These are phyloP conservation scores for Trypanosoma lewisi DNA, from an alignment of 208 protist genomes.

Conservation along the genomic window DNA sequence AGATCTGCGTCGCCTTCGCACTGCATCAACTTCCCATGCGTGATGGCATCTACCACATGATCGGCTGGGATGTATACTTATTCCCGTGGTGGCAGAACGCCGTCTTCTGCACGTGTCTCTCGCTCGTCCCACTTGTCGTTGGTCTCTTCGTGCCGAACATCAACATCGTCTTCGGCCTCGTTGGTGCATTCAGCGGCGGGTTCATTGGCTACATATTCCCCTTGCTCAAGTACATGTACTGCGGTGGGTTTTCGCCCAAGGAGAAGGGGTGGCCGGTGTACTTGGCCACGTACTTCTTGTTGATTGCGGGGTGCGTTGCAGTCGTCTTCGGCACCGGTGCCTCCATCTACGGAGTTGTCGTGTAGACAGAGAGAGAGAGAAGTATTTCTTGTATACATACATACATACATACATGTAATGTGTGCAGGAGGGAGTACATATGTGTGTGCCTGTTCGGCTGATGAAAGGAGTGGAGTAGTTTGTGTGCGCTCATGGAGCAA, in stretches of 20 bases:
- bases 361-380: no score
- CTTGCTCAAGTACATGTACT: constrained; percentile 61
- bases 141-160: constrained; percentile 74
- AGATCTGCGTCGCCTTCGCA: constrained; percentile 29
- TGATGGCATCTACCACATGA: constrained; percentile 25
- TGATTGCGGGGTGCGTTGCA: constrained; percentile 40
- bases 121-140: constrained; percentile 33
- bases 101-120: constrained; percentile 28
- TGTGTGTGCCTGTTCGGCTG: no score
- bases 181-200: constrained; percentile 42
- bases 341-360: constrained; percentile 42
- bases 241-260: constrained; percentile 36
- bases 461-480: no score
- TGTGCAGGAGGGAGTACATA: no score
- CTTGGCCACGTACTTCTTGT: constrained; percentile 44
- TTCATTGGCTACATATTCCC: constrained; percentile 79
- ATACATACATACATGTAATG: not conserved
- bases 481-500: no score
- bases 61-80: constrained; percentile 41
- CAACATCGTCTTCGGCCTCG: constrained; percentile 70
- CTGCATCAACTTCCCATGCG: constrained; percentile 25
- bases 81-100: constrained; percentile 60
- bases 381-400: not conserved
- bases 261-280: constrained; percentile 42
- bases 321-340: constrained; percentile 56